Evolutionary conservation across 164 flowering plant species (phyloP), one percentile per base, ranked within the genome.

Genomic region (Saururus chinensis): DNA sequence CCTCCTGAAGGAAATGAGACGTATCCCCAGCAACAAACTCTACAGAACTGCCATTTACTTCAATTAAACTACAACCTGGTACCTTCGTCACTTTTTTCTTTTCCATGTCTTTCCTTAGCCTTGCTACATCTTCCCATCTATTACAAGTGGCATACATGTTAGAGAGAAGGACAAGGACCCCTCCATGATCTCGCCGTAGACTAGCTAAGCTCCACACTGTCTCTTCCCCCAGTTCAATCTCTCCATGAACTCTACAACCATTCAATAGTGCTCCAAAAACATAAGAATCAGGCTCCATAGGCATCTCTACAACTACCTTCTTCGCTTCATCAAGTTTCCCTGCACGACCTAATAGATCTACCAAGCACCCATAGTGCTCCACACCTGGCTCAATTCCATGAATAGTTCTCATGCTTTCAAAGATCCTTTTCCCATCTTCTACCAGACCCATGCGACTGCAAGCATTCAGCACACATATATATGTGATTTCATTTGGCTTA

Each of bases 321-420:
- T 63, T 78, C 21, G 86, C 85, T 77, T 64, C 67, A 12, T 64
- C 61, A 19, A 64, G 61, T 45, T 49, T 45, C 19, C 67, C 67
- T 25, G 67, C 56, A 56, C 67, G 66, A 25, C 83, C 83, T 11
- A 79, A 67, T 17, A 84, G 77, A 68, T 82, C 86, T 9, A 84
- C 82, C 72, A 84, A 61, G 66, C 89, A 84, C 6, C 84, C 86
- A 65, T 80, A 82, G 60, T 84, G 86, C 68, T 80, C 66, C 10
- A 73, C 68, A 41, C 75, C 79, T 19, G 86, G 82, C 51, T 75
- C 66, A 54, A 84, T 76, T 41, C 77, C 77, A 56, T 79, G 77
- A 41, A 54, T 66, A 6, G 21, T 48, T 20, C 9, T 74, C 83
- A 84, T 84, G 66, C 75, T 75, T 51, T 67, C 41, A 60, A 84